Evolutionary conservation across 2,329 filamentous ascomycete genomes (phyloP).

Genomic region (Colletotrichum musae): DNA sequence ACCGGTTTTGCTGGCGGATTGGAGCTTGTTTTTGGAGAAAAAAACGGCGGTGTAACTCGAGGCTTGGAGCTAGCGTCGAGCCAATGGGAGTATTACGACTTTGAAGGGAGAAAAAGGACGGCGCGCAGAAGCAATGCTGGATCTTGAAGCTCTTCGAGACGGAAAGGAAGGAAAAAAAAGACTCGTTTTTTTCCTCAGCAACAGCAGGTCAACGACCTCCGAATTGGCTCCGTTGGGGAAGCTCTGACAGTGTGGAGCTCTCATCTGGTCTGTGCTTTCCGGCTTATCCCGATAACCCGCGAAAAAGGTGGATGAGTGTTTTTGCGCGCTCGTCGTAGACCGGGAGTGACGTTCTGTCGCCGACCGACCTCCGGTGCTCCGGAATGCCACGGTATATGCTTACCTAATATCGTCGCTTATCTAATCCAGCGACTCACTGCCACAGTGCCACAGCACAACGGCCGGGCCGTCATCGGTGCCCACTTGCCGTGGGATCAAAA

Average conservation of each 20-base stretch:
- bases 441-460: not conserved
- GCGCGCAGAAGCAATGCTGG: constrained; percentile 9
- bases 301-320: not conserved
- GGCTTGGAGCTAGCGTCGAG: constrained; percentile 9
- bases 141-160: constrained; percentile 2
- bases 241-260: constrained; percentile 30
- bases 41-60: constrained; percentile 20
- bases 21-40: constrained; percentile 7
- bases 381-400: not conserved
- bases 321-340: not conserved
- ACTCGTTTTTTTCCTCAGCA: constrained; percentile 23
- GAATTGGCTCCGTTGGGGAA: constrained; percentile 33
- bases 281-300: constrained; percentile 36
- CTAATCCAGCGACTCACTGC: not conserved
- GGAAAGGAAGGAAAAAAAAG: constrained; percentile 20
- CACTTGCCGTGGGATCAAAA: not conserved
- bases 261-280: constrained; percentile 17
- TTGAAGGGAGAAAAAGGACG: not conserved
- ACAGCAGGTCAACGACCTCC: constrained; percentile 19
- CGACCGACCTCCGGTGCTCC: too few relatives aligned
- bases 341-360: too few relatives aligned
- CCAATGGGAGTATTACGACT: constrained; percentile 22
- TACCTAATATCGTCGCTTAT: constrained; percentile 15
- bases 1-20: constrained; percentile 16
- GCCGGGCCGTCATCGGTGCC: not conserved